Conservation (phyloP, 225 moss, liverwort and hornwort species). For the Bryoerythrophyllum caledonicum region DNA sequence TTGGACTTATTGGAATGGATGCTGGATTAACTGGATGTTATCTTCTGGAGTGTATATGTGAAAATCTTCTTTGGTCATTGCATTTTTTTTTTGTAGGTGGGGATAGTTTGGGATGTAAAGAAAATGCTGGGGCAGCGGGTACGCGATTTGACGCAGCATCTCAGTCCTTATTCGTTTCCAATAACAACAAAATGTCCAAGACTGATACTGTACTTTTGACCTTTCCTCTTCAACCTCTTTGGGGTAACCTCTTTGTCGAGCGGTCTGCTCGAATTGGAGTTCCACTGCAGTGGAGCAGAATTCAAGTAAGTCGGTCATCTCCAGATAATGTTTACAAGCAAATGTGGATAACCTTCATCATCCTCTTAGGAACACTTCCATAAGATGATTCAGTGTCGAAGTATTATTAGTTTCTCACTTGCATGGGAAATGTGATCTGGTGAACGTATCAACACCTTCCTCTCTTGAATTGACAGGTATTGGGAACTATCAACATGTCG, state of each 20-base stretch:
- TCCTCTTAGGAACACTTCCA: neutral
- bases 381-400: neutral
- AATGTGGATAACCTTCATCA: neutral
- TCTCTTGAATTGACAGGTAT: constrained; percentile 45
- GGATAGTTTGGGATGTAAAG: constrained; percentile 60
- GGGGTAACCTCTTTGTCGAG: constrained; percentile 61
- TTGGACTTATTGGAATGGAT: neutral
- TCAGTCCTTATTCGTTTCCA: constrained; percentile 62
- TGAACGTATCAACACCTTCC: neutral
- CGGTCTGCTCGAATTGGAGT: constrained; percentile 60
- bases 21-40: constrained; percentile 1
- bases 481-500: constrained; percentile 43
- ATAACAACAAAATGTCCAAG: constrained; percentile 49
- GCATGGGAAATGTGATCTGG: neutral
- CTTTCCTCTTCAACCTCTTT: constrained; percentile 67
- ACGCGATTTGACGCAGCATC: constrained; percentile 59
- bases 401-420: neutral
- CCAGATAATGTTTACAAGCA: neutral
- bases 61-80: neutral
- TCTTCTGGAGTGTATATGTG: neutral
- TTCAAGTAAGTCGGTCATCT: constrained; percentile 57
- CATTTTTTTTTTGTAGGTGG: constrained; percentile 48
- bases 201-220: constrained; percentile 73
- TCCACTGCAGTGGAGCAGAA: constrained; percentile 76
- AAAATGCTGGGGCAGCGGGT: constrained; percentile 77